Evolutionary conservation across 257 asterid genomes (phyloP), one percentile per base, ranked within the genome.

Genomic region (Knoxia roxburghii): DNA sequence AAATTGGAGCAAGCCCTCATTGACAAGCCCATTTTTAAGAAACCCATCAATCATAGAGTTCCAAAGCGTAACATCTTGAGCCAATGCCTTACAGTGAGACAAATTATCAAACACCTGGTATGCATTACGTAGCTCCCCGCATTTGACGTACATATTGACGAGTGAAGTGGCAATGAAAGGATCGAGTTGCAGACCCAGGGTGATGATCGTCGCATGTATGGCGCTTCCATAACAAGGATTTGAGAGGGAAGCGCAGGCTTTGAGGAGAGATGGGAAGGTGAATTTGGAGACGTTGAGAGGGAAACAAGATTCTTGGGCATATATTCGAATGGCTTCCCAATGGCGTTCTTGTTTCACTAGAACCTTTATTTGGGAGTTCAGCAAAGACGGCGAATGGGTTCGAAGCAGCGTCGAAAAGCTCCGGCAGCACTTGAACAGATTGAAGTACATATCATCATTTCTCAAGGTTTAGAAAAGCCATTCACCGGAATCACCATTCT

Each of bases 191-290:
- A 90, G 77, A 37, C 95, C 97, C 85, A 70, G 37, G 59, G 76
- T 74, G 82, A 82, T 65, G 81, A 80, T 73, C 17, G 82, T 59
- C 71, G 87, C 84, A 64, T 88, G 99, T 54, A 93, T 74, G 7
- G 84, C 24, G 32, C 58, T 69, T 55, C 99, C 97, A 75, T 82
- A 79, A 29, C 20, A 37, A 69, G 73, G 69, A 71, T 80, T 71
- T 27, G 81, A 73, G 49, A 85, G 76, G 46, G 72, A 86, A 50
- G 88, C 73, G 64, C 97, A 90, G 30, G 95, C 90, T 79, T 90
- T 93, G 67, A 93, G 86, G 68, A 93, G 86, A 62, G 95, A 79
- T 39, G 97, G 96, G 70, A 88, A 85, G 35, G 83, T 80, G 86
- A 85, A 87, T 78, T 81, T 84, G 72, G 89, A 77, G 27, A 76